Evolutionary conservation across 2,329 filamentous ascomycete species (phyloP).

Genomic region (Apiospora kogelbergensis): DNA sequence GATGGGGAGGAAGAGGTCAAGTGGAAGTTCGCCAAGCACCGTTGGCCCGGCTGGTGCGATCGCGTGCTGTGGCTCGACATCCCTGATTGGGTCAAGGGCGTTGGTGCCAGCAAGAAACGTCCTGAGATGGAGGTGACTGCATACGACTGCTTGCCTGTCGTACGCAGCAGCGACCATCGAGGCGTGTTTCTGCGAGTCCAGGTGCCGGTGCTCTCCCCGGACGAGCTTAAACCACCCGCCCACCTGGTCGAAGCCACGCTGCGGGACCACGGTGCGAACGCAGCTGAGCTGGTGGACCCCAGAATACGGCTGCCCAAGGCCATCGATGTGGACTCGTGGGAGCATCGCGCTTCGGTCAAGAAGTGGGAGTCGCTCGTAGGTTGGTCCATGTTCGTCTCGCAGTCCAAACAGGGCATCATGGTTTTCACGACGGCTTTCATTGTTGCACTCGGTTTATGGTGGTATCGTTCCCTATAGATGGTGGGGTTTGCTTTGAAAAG

Average conservation of each 20-base stretch:
- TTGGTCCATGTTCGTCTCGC: slow-evolving; percentile 55
- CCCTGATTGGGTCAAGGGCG: slow-evolving; percentile 48
- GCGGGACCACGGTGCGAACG: slow-evolving; percentile 10
- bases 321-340: slow-evolving; percentile 56
- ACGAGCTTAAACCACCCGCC: slow-evolving; percentile 37
- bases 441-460: slow-evolving; percentile 46
- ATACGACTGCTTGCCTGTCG: slow-evolving; percentile 76
- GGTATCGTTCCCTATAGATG: slow-evolving; percentile 33
- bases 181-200: slow-evolving; percentile 72
- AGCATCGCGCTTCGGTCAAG: slow-evolving; percentile 38
- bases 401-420: slow-evolving; percentile 50
- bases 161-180: slow-evolving; percentile 84
- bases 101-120: background rate
- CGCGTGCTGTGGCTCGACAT: slow-evolving; percentile 76
- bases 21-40: slow-evolving; percentile 77
- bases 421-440: slow-evolving; percentile 44
- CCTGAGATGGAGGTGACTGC: slow-evolving; percentile 51
- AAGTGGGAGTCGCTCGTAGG: slow-evolving; percentile 40
- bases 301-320: slow-evolving; percentile 45
- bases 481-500: no score
- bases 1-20: slow-evolving; percentile 38
- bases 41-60: slow-evolving; percentile 94
- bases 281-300: slow-evolving; percentile 19
- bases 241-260: slow-evolving; percentile 15
- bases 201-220: slow-evolving; percentile 58